phyloP scores from a whole-genome alignment of 495 filamentous ascomycete genomes.

The Penicillium egyptiacum region DNA sequence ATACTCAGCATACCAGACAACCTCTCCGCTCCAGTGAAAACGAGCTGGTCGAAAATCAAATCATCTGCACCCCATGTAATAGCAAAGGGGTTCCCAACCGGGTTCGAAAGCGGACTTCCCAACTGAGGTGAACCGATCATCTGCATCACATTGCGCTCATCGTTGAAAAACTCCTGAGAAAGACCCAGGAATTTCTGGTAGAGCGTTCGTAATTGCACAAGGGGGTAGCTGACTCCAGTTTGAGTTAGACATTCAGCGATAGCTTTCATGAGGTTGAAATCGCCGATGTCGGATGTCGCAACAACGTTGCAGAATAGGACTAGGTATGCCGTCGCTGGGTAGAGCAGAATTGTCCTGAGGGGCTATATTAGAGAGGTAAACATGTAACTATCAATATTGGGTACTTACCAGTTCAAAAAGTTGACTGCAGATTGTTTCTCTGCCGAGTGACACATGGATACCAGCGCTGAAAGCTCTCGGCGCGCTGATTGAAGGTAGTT shows the following conservation, averaged over 20 bases:
- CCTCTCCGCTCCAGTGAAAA: background rate
- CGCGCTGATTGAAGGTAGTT: constrained; percentile 23
- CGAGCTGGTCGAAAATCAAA: background rate
- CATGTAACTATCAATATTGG: background rate
- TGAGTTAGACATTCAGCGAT: constrained; percentile 17
- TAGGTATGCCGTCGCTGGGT: constrained; percentile 23
- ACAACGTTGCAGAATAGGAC: constrained; percentile 25
- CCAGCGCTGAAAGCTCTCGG: constrained; percentile 19
- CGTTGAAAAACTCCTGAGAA: constrained; percentile 11
- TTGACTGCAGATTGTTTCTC: constrained; percentile 22
- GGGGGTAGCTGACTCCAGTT: constrained; percentile 16
- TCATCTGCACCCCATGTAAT: background rate
- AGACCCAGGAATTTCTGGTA: constrained; percentile 19
- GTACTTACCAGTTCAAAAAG: constrained; percentile 25
- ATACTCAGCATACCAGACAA: constrained; percentile 2
- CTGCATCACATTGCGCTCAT: background rate
- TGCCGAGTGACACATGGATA: constrained; percentile 21
- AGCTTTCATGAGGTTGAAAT: constrained; percentile 22
- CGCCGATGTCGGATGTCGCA: constrained; percentile 18
- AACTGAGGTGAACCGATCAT: background rate
- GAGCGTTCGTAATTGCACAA: constrained; percentile 16
- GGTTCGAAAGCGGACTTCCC: background rate
- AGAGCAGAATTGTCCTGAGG: constrained; percentile 23
- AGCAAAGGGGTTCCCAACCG: background rate
- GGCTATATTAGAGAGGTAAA: background rate